Base-by-base conservation (phyloP, 768 basidiomycete genomes). In the Cystofilobasidium capitatum region DNA sequence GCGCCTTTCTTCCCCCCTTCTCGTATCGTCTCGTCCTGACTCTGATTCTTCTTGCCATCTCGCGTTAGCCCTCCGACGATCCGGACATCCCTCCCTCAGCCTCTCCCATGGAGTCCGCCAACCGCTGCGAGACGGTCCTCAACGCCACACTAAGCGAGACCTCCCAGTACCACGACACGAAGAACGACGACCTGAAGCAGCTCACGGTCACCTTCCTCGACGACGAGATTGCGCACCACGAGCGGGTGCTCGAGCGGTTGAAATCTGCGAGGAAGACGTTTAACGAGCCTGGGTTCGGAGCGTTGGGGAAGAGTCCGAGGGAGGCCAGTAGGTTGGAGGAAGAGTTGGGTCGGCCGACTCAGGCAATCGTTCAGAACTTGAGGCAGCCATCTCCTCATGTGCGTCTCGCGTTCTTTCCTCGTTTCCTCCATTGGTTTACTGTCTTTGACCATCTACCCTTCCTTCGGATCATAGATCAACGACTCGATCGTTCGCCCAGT, bases 61-160 rank as follows among this genome's bases (percentile, higher is more conserved):
- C 20, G 12, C 58, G 3, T 20, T 3, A 1, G 9, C 29, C 37
- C 0, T n/a, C 35, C 9, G 57, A 58, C 57, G 40, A 58, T 31
- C 37, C 42, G 17, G 69, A 63, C 14, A 22, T 13, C 35, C 35
- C 24, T 57, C 42, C 16, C 24, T 22, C 57, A 29, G 55, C 54
- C 9, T 44, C 44, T 31, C 26, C 65, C 47, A 44, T 58, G 12
- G 65, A 66, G 26, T 40, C 86, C 70, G 84, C 84, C 2, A 81
- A 83, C 3, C 83, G 90, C 24, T 91, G 88, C 74, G 90, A 93
- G 77, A 91, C 90, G 0, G 88, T 91, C 9, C 78, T 93, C 33
- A 91, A 92, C 75, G 85, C 84, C 12, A 91, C 89, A 1, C 86
- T 90, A 84, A 88, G 58, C 39, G 65, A 66, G 39, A 66, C 47